Evolutionary conservation across 2,329 filamentous ascomycete genomes (phyloP).

Genomic region (Cladophialophora bantiana): DNA sequence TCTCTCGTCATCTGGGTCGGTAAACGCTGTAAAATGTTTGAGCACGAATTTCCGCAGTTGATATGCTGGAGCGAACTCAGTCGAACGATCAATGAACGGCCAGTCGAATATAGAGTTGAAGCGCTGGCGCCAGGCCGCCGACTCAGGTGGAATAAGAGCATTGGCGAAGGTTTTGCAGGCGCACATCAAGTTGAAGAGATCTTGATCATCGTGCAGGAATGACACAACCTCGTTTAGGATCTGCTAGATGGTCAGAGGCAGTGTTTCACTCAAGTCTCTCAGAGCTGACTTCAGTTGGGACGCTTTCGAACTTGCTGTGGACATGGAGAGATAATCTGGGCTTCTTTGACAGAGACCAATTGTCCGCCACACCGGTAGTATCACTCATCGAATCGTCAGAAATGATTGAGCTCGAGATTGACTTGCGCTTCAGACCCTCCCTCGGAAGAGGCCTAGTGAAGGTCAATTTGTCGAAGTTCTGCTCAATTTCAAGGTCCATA

Average conservation of each 20-base stretch:
- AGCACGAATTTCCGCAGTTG: conserved; percentile 48
- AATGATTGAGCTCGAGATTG: conserved; percentile 1
- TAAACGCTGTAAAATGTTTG: conserved; percentile 42
- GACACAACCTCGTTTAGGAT: conserved; percentile 35
- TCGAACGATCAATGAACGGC: conserved; percentile 34
- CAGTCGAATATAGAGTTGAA: conserved; percentile 48
- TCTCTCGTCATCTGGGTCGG: conserved; percentile 39
- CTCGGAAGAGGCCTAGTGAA: background rate
- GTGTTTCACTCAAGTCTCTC: background rate
- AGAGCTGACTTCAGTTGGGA: conserved; percentile 33
- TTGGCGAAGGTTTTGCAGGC: conserved; percentile 42
- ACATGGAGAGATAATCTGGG: background rate
- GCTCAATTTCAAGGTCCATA: conserved; percentile 13
- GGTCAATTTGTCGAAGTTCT: background rate
- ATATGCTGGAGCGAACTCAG: conserved; percentile 46
- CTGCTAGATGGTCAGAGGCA: conserved; percentile 20
- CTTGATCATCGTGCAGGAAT: conserved; percentile 41
- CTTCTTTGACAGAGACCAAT: background rate
- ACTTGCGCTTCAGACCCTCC: conserved; percentile 5
- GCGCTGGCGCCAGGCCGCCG: conserved; percentile 46
- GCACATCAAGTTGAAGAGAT: conserved; percentile 44
- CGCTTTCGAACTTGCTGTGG: conserved; percentile 20
- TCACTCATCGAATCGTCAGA: background rate
- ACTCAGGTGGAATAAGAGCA: conserved; percentile 42
- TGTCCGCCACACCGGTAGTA: background rate